Evolutionary conservation across 2,329 filamentous ascomycete species (phyloP), one percentile per base, ranked within the genome.

Genomic region (Colletotrichum falcatum): DNA sequence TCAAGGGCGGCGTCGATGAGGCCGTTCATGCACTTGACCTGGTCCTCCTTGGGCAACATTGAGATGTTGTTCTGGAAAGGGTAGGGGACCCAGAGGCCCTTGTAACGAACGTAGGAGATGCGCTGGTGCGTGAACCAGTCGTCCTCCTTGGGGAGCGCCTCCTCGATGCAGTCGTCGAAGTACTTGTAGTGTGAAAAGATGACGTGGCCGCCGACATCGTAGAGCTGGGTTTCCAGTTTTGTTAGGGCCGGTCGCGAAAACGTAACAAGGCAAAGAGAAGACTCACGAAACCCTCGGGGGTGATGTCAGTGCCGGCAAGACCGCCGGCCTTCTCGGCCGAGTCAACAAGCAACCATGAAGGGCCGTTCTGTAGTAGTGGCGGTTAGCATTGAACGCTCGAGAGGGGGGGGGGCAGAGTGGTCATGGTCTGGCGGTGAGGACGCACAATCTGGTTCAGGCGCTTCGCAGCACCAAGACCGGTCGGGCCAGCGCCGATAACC

Each of bases 181-280:
- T 99, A 99, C 87, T 98, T 98, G 92, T 99, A 99, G 90, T 98
- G 95, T 77, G 95, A 98, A 89, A 98, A 98, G 86, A 98, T 98
- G 84, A 98, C 95, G 85, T 98, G 95, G 77, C 95, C 95, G 81
- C 95, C 95, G 77, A 99, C 96, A 85, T 99, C 96, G 89, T 98
- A 99, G 78, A 99, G 90, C 95, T 97, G 79, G 79, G 35, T 16
- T 28, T 55, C 11, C n/a, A 23, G 20, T 23, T 14, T 12, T 55
- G 53, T 55, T 55, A 55, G 53, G 12, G 12, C 42, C 16, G 7
- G 35, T 44, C 9, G 55, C 9, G 4, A 12, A 8, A 28, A 20
- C n/a, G 18, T n/a, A 23, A 23, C 4, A 51, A 30, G 26, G 3
- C 11, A 53, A 18, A 42, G 35, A n/a, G 64, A 20, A 35, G 20